These are phyloP conservation scores for Aegilops umbellulata DNA, from an alignment of 176 grass and related monocot species.

Conservation along the genomic window DNA sequence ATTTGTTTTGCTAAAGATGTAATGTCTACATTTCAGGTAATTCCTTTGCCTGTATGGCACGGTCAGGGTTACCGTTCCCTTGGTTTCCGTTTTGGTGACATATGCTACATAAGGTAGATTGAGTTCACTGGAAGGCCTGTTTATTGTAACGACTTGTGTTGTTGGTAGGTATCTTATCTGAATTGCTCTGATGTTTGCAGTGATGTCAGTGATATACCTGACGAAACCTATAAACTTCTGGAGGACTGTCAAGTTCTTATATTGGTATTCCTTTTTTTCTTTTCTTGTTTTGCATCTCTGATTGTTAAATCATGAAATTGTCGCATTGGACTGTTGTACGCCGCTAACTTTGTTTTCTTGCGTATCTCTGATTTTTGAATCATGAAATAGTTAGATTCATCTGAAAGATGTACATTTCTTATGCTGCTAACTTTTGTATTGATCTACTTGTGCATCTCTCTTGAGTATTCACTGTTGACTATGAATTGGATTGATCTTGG, in stretches of 20 bases:
- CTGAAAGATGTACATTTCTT: neutral
- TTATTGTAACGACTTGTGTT: neutral
- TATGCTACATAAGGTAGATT: constrained; percentile 88
- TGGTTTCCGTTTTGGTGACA: constrained; percentile 87
- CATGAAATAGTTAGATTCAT: constrained; percentile 16
- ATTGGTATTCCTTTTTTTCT: constrained; percentile 49
- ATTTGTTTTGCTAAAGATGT: constrained; percentile 22
- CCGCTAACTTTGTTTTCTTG: neutral
- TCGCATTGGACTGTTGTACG: neutral
- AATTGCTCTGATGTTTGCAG: constrained; percentile 49
- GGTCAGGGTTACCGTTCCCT: constrained; percentile 85
- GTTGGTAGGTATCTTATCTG: constrained; percentile 12
- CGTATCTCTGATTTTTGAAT: constrained; percentile 10
- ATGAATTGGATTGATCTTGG: neutral
- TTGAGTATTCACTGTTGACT: neutral
- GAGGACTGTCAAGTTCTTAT: constrained; percentile 89
- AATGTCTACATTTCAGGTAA: constrained; percentile 49
- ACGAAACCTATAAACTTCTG: constrained; percentile 87
- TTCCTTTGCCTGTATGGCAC: constrained; percentile 95
- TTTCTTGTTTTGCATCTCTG: neutral
- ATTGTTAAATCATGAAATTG: constrained; percentile 21
- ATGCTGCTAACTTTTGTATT: constrained; percentile 30
- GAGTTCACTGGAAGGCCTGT: constrained; percentile 1
- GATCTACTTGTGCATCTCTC: constrained; percentile 2
- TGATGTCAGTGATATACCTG: constrained; percentile 96